Evolutionary conservation across 2,329 filamentous ascomycete species (phyloP).

Genomic region (Paradendryphiella salina): DNA sequence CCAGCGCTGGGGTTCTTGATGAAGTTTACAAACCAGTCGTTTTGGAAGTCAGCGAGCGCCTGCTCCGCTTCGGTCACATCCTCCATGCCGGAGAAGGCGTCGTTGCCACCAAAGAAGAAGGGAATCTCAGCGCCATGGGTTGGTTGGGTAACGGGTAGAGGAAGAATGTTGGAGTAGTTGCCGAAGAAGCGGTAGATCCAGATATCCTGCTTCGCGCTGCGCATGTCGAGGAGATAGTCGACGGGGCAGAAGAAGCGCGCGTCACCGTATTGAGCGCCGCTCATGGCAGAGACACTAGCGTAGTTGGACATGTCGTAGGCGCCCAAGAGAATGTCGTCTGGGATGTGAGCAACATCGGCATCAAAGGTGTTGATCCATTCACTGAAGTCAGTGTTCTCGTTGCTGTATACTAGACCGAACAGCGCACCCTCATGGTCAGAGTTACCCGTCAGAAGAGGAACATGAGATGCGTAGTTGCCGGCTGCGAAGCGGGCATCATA

Average conservation of each 20-base stretch:
- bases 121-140: conserved; percentile 51
- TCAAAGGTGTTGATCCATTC: conserved; percentile 53
- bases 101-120: conserved; percentile 54
- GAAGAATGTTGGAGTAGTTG: conserved; percentile 41
- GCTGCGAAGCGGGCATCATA: conserved; percentile 28
- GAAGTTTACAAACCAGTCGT: conserved; percentile 52
- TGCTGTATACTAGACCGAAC: conserved; percentile 31
- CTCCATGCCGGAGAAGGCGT: conserved; percentile 45
- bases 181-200: conserved; percentile 54
- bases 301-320: conserved; percentile 47
- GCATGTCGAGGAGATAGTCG: conserved; percentile 46
- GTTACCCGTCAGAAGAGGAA: conserved; percentile 34
- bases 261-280: conserved; percentile 51
- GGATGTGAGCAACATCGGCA: conserved; percentile 48
- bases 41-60: conserved; percentile 49
- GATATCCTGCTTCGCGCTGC: conserved; percentile 45
- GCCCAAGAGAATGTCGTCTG: conserved; percentile 37
- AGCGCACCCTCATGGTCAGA: conserved; percentile 33
- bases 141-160: conserved; percentile 40
- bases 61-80: conserved; percentile 48
- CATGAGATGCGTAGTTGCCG: conserved; percentile 33
- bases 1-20: conserved; percentile 51
- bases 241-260: conserved; percentile 52
- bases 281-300: conserved; percentile 46
- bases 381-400: conserved; percentile 43